Base-by-base conservation (phyloP, 2,329 filamentous ascomycete genomes). In the Penicillium griseofulvum region DNA sequence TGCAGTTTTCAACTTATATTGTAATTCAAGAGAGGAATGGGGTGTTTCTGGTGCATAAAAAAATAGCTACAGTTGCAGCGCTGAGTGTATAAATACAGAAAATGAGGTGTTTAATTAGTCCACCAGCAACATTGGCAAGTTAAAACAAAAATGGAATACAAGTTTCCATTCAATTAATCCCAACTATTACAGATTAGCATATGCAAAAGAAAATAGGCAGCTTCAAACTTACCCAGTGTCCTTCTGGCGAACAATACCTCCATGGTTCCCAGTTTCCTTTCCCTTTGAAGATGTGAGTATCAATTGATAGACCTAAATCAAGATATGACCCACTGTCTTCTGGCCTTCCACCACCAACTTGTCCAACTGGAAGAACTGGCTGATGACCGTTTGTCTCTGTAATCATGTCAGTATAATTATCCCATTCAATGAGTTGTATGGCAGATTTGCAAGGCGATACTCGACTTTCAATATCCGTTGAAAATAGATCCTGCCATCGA, bases 281-380 rank as follows among this genome's bases (percentile, higher is more conserved):
- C 68, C 69, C 69, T 72, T 38, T 17, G 49, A 39, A 31, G 24
- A 29, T 29, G 34, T 62, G 26, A 60, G 54, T 22, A 22, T 41
- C 56, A 55, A 17, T 14, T 14, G 24, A n/a, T 34, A 12, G 14
- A 44, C 28, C 14, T 29, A 16, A 26, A 8, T 3, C 12, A 6
- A 46, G 39, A 17, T 31, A 43, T 9, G 34, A 77, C 83, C 62
- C 82, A 90, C 88, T 67, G 88, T 85, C 73, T 90, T 87, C 56
- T 90, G 88, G 17, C 89, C 89, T 76, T 99, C 94, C 0, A 99
- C 90, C 14, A 99, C 94, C 75, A 99, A 82, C 69, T 86, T 83
- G 71, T 97, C 92, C 59, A 95, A 75, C 76, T 97, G 89, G 78
- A 90, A 97, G 77, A 97, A 97, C 72, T 96, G 90, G 71, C 91